These are phyloP conservation scores for Teunomyces lycoperdinae DNA, from an alignment of 805 yeast species.

Conservation along the genomic window DNA sequence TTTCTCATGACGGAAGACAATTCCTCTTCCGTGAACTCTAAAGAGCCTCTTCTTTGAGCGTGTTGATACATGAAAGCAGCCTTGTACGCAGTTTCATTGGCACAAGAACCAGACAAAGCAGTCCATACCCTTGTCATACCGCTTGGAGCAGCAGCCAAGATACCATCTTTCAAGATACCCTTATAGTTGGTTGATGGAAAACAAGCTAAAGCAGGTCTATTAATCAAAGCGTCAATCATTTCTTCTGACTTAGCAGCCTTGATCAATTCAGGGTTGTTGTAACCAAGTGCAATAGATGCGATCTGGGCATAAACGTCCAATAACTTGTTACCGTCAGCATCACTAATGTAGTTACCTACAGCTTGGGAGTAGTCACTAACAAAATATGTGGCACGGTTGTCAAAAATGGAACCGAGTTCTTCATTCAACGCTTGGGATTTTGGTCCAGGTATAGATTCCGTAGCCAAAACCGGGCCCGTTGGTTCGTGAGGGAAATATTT, in stretches of 20 bases:
- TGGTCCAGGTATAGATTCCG: slow-evolving; percentile 40
- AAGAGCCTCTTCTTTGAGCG: slow-evolving; percentile 48
- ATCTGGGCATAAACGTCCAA: slow-evolving; percentile 44
- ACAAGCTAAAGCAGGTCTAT: slow-evolving; percentile 45
- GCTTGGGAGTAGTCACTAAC: slow-evolving; percentile 39
- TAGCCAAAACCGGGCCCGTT: slow-evolving; percentile 24
- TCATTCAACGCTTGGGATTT: slow-evolving; percentile 26
- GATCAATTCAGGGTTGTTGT: slow-evolving; percentile 40
- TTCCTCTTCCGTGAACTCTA: slow-evolving; percentile 46
- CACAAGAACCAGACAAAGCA: slow-evolving; percentile 65
- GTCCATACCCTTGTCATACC: slow-evolving; percentile 63
- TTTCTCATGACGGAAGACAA: slow-evolving; percentile 49
- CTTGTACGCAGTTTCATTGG: slow-evolving; percentile 68
- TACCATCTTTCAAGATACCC: slow-evolving; percentile 45
- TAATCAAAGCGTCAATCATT: slow-evolving; percentile 40
- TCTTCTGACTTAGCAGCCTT: slow-evolving; percentile 38
- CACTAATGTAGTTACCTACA: slow-evolving; percentile 40
- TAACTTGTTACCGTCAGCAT: slow-evolving; percentile 40
- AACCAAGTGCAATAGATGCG: slow-evolving; percentile 43
- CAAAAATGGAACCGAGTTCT: slow-evolving; percentile 37
- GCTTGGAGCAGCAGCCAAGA: slow-evolving; percentile 62
- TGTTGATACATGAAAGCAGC: slow-evolving; percentile 69
- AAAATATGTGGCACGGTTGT: slow-evolving; percentile 41
- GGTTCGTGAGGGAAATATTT: slow-evolving; percentile 39
- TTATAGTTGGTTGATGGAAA: slow-evolving; percentile 38